Evolutionary conservation across 1,284 basidiomycete species (phyloP).

Genomic region (Thecaphora thlaspeos): DNA sequence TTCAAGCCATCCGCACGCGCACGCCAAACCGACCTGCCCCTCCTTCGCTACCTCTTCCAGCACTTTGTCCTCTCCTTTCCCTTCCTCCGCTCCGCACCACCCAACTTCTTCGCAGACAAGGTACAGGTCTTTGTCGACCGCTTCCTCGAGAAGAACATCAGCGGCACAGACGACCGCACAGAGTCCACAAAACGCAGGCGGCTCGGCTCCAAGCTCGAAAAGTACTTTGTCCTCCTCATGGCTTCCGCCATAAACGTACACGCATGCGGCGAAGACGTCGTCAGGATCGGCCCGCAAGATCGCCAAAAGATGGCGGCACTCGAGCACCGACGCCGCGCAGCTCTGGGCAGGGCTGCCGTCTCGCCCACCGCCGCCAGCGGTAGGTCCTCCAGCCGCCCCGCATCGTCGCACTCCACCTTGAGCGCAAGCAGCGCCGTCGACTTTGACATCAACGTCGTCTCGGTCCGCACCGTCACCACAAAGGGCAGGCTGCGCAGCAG

Average conservation of each 20-base stretch:
- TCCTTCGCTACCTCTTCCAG: conserved; percentile 54
- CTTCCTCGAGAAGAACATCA: conserved; percentile 52
- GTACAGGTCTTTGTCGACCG: conserved; percentile 55
- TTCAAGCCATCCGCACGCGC: conserved; percentile 40
- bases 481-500: conserved; percentile 46
- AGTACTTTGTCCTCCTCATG: conserved; percentile 45
- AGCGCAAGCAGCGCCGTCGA: too few species aligned
- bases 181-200: conserved; percentile 42
- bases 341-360: conserved; percentile 19
- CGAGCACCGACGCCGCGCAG: conserved; percentile 41
- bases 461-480: conserved; percentile 41
- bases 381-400: not conserved
- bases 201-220: conserved; percentile 37
- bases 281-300: conserved; percentile 48
- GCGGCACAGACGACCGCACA: conserved; percentile 37
- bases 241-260: conserved; percentile 47
- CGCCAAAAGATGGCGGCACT: conserved; percentile 34
- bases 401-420: not conserved
- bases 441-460: conserved; percentile 53
- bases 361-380: not conserved
- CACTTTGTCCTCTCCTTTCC: conserved; percentile 57
- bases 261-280: conserved; percentile 45
- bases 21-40: conserved; percentile 37
- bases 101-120: conserved; percentile 55
- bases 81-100: conserved; percentile 50